These are phyloP conservation scores for Salix viminalis DNA, from an alignment of 345 rosid species.

Conservation along the genomic window DNA sequence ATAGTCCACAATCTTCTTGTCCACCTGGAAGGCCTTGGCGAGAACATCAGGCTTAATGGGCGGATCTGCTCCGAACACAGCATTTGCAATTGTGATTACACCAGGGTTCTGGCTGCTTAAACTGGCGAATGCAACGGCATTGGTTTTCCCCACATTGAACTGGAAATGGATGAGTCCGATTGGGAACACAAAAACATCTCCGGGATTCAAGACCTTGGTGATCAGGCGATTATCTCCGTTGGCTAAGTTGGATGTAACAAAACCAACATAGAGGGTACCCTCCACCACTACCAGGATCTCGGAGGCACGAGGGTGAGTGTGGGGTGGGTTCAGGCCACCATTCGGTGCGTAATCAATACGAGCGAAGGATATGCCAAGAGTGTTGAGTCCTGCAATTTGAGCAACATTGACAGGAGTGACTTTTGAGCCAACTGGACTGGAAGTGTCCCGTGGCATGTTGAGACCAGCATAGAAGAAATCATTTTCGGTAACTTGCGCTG, in stretches of 20 bases:
- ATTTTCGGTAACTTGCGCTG: not conserved
- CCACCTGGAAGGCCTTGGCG: not conserved
- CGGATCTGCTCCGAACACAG: not conserved
- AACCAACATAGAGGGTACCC: too few species aligned
- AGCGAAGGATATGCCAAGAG: conserved; percentile 3
- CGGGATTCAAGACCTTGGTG: conserved; percentile 1
- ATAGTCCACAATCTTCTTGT: not conserved
- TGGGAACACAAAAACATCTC: conserved; percentile 13
- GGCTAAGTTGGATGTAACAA: too few species aligned
- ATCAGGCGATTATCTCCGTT: conserved; percentile 2
- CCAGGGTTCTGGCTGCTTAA: conserved; percentile 16
- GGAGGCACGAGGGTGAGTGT: too few species aligned
- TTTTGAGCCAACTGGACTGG: not conserved
- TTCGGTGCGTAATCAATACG: too few species aligned
- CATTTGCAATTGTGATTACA: not conserved
- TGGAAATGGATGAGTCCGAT: conserved; percentile 9
- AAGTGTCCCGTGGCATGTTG: not conserved
- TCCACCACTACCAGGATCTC: too few species aligned
- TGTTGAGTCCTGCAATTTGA: conserved; percentile 11
- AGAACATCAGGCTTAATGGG: not conserved
- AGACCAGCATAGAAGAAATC: conserved; percentile 5
- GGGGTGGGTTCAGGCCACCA: too few species aligned
- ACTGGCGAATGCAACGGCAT: not conserved
- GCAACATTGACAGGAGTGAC: not conserved
- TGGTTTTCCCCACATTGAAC: not conserved